Conservation (phyloP, 495 filamentous ascomycete species). For the Neurospora sp. region DNA sequence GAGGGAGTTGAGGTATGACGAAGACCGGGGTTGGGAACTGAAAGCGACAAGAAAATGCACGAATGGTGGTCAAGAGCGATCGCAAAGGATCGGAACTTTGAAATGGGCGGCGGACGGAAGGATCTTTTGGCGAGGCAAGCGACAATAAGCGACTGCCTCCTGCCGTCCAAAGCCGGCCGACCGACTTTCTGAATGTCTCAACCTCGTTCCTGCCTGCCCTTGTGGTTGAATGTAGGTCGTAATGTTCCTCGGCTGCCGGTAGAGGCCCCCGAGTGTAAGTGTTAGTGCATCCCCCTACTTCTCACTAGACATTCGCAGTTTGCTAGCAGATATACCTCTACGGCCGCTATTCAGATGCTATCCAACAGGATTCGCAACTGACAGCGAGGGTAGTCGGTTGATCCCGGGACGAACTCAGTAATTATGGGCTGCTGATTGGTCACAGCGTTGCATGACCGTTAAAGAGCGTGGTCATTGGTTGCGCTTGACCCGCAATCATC, state of each 20-base stretch:
- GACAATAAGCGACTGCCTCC: neutral
- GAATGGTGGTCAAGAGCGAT: neutral
- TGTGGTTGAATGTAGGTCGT: neutral
- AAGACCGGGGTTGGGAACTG: neutral
- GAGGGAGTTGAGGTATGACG: neutral
- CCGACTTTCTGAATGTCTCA: neutral
- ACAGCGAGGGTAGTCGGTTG: neutral
- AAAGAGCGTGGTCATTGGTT: neutral
- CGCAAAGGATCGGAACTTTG: neutral
- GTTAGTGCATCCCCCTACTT: neutral
- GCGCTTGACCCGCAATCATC: neutral
- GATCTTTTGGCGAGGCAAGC: neutral
- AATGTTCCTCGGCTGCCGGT: neutral
- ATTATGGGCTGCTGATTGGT: neutral
- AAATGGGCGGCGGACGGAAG: neutral
- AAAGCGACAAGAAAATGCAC: neutral
- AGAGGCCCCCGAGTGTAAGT: neutral
- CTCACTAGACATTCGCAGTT: neutral
- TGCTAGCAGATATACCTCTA: neutral
- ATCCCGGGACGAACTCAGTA: neutral
- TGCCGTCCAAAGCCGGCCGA: neutral
- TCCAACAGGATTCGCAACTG: neutral
- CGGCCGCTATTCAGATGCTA: neutral
- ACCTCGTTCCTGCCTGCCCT: neutral
- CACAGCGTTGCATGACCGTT: neutral